Evolutionary conservation across 768 basidiomycete species (phyloP), one percentile per base, ranked within the genome.

Genomic region (Chalciporus sphaerocephalus): DNA sequence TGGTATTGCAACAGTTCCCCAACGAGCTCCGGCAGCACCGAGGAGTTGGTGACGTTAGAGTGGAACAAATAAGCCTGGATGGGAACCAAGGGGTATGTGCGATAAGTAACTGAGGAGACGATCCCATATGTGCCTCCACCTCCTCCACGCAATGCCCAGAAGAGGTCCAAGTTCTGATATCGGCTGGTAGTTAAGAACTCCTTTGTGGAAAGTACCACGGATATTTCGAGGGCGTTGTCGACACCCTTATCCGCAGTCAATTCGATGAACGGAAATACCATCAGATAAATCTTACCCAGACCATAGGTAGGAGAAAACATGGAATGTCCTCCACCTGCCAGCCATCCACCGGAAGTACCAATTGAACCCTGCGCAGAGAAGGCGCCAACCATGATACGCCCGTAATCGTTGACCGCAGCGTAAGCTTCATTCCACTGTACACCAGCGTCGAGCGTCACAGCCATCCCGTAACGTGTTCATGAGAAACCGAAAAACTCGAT

Each of bases 111-210:
- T 1, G 72, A 72, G 3, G 69, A 70, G 16, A 78, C 61, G 17
- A 78, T 62, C 8, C 73, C 76, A 43, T 64, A 78, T 2, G 72
- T 77, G 13, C 72, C 63, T 0, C 74, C 75, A 0, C 78, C 78
- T 1, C 73, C 74, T 0, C 76, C 78, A 20, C 76, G 66, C 40
- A 80, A 53, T 0, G 79, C 76, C 72, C 74, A 80, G 60, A 75
- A 80, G 5, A 80, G 66, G 43, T 79, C 74, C 3, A 60, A 12
- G 47, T 78, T 61, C 32, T 66, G 61, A 52, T 69, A 58, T 0
- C 53, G 49, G 51, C 79, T 80, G 17, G 64, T 70, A 4, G 53
- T 67, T 41, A 74, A 53, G 28, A 65, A 55, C 11, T 67, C 47
- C 4, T 75, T 76, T 7, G 65, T 62, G 5, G 78, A 64, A 7